A percentile compares a stretch with the other conserved stretches of the same genome.
These are phyloP conservation scores for Serendipita sp. DNA, from an alignment of 768 basidiomycete species.

Conservation along the genomic window DNA sequence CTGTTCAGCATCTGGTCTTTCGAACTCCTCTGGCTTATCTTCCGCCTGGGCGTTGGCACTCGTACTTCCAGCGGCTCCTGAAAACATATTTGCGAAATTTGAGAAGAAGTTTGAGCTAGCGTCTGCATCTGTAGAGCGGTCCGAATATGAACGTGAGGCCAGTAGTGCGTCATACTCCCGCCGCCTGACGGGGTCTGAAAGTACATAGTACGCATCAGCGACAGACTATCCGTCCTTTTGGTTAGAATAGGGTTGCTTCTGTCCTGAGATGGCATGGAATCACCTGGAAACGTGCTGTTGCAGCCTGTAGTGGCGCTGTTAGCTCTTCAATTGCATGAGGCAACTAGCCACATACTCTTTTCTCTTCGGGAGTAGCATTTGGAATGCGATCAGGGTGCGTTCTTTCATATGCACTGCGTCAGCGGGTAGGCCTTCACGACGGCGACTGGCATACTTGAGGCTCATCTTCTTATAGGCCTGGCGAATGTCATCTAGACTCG, in stretches of 20 bases:
- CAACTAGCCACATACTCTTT: conserved; percentile 10
- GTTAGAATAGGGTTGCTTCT: neutral
- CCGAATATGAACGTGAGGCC: conserved; percentile 27
- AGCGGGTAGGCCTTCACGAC: conserved; percentile 23
- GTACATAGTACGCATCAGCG: conserved; percentile 87
- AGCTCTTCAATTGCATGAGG: neutral
- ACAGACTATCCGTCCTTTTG: conserved; percentile 37
- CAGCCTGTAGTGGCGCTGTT: conserved; percentile 21
- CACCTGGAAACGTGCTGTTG: conserved; percentile 80
- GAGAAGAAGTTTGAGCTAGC: conserved; percentile 62
- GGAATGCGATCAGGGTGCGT: conserved; percentile 79
- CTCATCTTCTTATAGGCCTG: conserved; percentile 16
- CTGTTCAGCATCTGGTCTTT: conserved; percentile 57
- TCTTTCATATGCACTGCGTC: conserved; percentile 68
- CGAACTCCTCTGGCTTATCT: conserved; percentile 3
- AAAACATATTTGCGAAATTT: conserved; percentile 60
- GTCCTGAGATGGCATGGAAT: conserved; percentile 9
- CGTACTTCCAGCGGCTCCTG: conserved; percentile 20
- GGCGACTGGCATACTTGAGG: neutral
- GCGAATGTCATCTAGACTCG: conserved; percentile 52
- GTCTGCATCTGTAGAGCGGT: conserved; percentile 42
- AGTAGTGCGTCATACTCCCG: conserved; percentile 59
- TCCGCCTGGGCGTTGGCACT: conserved; percentile 13
- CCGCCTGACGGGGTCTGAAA: conserved; percentile 61
- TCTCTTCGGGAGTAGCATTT: conserved; percentile 55